These are phyloP conservation scores for Incumbomyces lentus DNA, from an alignment of 2,329 filamentous ascomycete genomes.

Conservation along the genomic window DNA sequence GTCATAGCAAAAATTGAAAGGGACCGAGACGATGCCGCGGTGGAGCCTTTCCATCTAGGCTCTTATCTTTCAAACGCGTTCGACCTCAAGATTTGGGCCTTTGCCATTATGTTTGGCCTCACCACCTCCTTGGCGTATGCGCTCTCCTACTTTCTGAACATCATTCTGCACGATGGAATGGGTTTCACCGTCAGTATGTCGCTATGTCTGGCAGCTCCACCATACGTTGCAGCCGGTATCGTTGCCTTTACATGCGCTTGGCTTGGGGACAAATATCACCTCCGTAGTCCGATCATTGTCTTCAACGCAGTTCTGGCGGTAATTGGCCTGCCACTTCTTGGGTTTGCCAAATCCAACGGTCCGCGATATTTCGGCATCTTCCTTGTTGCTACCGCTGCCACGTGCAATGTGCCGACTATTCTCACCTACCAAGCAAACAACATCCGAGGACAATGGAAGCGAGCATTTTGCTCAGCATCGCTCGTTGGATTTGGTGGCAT, in stretches of 20 bases:
- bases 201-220: conserved; percentile 63
- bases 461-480: conserved; percentile 65
- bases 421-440: conserved; percentile 81
- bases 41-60: conserved; percentile 37
- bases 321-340: conserved; percentile 47
- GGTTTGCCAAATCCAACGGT: conserved; percentile 32
- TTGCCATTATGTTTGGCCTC: conserved; percentile 42
- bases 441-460: conserved; percentile 78
- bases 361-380: conserved; percentile 66
- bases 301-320: conserved; percentile 57
- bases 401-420: conserved; percentile 62
- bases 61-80: conserved; percentile 38
- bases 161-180: conserved; percentile 56
- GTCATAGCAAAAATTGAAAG: conserved; percentile 38
- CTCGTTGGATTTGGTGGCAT: conserved; percentile 67
- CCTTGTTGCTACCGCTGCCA: conserved; percentile 60
- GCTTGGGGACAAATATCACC: conserved; percentile 55
- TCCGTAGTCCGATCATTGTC: conserved; percentile 56
- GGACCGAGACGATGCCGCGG: conserved; percentile 44
- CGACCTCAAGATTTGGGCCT: conserved; percentile 47
- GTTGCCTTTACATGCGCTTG: conserved; percentile 52
- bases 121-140: conserved; percentile 67
- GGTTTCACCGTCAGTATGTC: conserved; percentile 53
- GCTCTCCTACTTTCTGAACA: conserved; percentile 67
- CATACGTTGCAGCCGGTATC: conserved; percentile 53